Conservation (phyloP, 352 stramenopile species). For the Globisporangium polare region DNA sequence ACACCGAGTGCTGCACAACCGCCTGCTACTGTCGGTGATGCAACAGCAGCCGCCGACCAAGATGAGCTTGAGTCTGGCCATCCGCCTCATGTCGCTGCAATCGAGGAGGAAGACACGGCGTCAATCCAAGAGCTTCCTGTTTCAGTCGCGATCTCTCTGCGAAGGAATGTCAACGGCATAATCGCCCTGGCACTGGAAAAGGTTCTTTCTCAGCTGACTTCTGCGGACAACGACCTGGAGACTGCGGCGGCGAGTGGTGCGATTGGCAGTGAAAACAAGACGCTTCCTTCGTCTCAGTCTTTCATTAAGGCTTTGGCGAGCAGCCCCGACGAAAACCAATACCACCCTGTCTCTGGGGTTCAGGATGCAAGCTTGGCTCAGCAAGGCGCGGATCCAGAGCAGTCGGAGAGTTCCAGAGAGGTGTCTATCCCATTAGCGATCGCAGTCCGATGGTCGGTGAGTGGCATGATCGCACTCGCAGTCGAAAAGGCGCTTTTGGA, state of each 20-base stretch:
- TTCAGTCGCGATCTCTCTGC: constrained; percentile 27
- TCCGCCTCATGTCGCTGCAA: not conserved
- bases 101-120: not conserved
- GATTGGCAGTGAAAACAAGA: not conserved
- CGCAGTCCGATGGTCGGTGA: constrained; percentile 36
- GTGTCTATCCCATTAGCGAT: constrained; percentile 44
- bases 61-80: not conserved
- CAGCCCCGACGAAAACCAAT: not conserved
- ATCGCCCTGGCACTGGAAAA: constrained; percentile 25
- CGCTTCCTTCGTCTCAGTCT: too few relatives aligned
- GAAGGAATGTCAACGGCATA: constrained; percentile 28
- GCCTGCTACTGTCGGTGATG: not conserved
- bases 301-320: not conserved
- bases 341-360: not conserved
- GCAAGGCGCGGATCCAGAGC: not conserved
- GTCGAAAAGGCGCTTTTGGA: constrained; percentile 28
- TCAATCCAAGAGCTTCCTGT: constrained; percentile 12
- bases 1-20: not conserved
- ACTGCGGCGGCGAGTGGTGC: not conserved
- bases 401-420: constrained; percentile 4
- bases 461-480: constrained; percentile 36
- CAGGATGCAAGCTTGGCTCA: not conserved
- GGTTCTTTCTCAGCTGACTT: constrained; percentile 20
- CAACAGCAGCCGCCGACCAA: not conserved
- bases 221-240: not conserved